phyloP scores from a whole-genome alignment of 768 basidiomycete species.

The Lentinula sp. region DNA sequence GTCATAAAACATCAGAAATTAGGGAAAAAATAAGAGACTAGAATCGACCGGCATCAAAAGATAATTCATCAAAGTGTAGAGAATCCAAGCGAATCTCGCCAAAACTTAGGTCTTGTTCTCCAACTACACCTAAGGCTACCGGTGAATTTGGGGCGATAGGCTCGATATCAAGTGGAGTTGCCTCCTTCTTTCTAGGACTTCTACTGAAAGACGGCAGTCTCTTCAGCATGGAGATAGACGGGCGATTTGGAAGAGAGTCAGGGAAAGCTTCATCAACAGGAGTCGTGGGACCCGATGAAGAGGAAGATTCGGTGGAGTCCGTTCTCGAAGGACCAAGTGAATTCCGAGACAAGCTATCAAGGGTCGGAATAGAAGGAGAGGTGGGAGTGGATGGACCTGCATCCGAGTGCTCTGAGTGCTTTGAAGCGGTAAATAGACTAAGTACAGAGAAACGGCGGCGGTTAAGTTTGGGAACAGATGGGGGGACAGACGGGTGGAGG shows the following conservation, averaged over 20 bases:
- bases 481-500: constrained; percentile 7
- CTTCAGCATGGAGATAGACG: not conserved
- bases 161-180: not conserved
- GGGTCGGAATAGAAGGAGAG: constrained; percentile 13
- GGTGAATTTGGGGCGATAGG: not conserved
- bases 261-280: constrained; percentile 5
- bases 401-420: not conserved
- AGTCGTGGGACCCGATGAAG: constrained; percentile 6
- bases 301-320: constrained; percentile 6
- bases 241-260: not conserved
- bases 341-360: constrained; percentile 17
- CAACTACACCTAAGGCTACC: not conserved
- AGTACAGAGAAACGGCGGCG: constrained; percentile 27
- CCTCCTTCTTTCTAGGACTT: not conserved
- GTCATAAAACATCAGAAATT: not conserved
- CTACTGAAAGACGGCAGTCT: constrained; percentile 4
- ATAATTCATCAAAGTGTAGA: constrained; percentile 43
- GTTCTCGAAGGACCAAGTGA: constrained; percentile 17
- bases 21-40: not conserved
- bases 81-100: constrained; percentile 42
- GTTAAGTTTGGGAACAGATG: constrained; percentile 14
- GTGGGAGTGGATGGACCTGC: constrained; percentile 9
- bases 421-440: constrained; percentile 22
- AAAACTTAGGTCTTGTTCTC: constrained; percentile 24
- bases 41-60: constrained; percentile 37